Conservation (phyloP, 2,329 filamentous ascomycete genomes). For the Epichloe hybrida region DNA sequence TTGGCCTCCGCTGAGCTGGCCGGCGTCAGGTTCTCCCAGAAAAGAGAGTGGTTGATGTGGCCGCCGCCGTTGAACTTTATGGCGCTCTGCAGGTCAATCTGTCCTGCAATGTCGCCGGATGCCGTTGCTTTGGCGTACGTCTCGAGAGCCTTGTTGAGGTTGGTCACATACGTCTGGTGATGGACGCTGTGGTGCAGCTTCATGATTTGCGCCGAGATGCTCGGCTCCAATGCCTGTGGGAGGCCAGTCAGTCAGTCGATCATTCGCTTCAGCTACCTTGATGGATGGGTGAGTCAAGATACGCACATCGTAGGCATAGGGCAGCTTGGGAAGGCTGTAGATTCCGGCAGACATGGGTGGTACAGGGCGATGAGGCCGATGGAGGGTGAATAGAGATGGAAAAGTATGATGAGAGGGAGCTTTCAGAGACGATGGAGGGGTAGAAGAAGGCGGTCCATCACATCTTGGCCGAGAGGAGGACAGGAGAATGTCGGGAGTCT, state of each 20-base stretch:
- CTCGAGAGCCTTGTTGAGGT: conserved; percentile 54
- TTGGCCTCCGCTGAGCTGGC: conserved; percentile 43
- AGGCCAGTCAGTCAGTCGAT: not conserved
- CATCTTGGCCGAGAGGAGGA: no score
- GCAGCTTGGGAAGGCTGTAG: conserved; percentile 51
- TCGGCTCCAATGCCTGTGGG: conserved; percentile 51
- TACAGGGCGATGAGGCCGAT: not conserved
- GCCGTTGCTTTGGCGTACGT: conserved; percentile 43
- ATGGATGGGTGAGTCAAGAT: not conserved
- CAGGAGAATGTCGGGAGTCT: no score
- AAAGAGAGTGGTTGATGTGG: conserved; percentile 85
- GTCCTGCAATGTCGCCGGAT: conserved; percentile 44
- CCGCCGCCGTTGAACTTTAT: conserved; percentile 86
- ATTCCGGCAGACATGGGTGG: conserved; percentile 23
- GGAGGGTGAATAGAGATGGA: not conserved
- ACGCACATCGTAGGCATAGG: conserved; percentile 58
- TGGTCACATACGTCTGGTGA: conserved; percentile 66
- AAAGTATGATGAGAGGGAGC: not conserved
- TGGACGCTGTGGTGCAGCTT: conserved; percentile 69
- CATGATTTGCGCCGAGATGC: conserved; percentile 70
- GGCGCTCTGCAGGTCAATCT: conserved; percentile 53
- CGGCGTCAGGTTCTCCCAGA: conserved; percentile 74
- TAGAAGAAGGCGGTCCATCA: not conserved
- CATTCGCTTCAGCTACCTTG: conserved; percentile 30
- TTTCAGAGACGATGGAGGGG: conserved; percentile 1